A percentile compares a stretch with the other conserved stretches of the same genome.
These are phyloP conservation scores for Solidago caesia DNA, from an alignment of 129 eudicot species.

Conservation along the genomic window DNA sequence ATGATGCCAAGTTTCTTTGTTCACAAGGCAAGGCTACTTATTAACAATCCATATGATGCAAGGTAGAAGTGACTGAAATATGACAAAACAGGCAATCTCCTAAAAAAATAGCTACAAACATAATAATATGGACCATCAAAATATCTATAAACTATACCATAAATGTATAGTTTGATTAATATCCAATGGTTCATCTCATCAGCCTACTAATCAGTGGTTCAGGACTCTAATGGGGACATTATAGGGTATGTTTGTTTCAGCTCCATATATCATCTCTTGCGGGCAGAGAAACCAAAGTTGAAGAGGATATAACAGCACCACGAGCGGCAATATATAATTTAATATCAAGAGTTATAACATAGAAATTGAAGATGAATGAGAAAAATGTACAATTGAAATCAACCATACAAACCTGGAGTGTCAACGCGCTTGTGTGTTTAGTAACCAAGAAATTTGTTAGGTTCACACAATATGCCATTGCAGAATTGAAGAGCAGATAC, in stretches of 20 bases:
- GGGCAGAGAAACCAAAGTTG: not conserved
- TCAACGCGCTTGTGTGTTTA: constrained; percentile 50
- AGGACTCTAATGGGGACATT: not conserved
- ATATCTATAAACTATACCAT: not conserved
- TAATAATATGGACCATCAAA: not conserved
- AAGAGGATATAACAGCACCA: not conserved
- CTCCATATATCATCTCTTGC: too few relatives aligned
- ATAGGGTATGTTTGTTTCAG: not conserved
- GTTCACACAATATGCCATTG: constrained; percentile 42
- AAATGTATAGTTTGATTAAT: not conserved
- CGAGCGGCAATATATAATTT: not conserved
- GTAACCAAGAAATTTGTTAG: constrained; percentile 48
- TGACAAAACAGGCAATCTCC: not conserved
- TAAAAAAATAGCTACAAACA: not conserved
- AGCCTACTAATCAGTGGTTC: not conserved
- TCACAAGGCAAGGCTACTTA: too few relatives aligned
- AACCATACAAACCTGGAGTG: constrained; percentile 37
- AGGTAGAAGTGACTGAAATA: not conserved
- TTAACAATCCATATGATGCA: too few relatives aligned
- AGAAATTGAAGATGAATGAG: not conserved
- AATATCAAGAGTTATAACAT: not conserved
- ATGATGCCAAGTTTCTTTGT: too few relatives aligned
- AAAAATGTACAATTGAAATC: not conserved
- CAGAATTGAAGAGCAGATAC: constrained; percentile 37
- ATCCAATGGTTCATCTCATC: not conserved